Conservation (phyloP, 768 basidiomycete species). For the Guyanaporus albipodus region DNA sequence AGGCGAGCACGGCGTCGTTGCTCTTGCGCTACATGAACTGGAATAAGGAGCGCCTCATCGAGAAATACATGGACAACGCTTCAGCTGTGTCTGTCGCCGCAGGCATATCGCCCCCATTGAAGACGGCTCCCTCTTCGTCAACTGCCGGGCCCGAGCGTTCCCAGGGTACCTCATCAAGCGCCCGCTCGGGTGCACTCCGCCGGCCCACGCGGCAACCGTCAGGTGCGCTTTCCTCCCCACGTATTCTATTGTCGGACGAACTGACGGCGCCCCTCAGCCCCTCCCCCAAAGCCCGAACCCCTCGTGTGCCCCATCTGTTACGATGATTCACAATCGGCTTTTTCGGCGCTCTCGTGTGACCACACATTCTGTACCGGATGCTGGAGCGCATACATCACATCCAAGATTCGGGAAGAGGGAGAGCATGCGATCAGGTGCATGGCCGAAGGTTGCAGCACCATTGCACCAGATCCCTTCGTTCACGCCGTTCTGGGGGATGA, state of each 20-base stretch:
- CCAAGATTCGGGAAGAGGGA: constrained; percentile 81
- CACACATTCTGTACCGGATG: constrained; percentile 83
- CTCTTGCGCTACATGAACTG: constrained; percentile 82
- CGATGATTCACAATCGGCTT: constrained; percentile 66
- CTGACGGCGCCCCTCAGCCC: constrained; percentile 11
- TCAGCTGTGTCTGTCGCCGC: constrained; percentile 66
- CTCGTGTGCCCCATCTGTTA: constrained; percentile 96
- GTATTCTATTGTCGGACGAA: neutral
- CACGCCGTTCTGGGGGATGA: constrained; percentile 54
- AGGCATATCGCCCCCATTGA: constrained; percentile 51
- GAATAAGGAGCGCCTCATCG: constrained; percentile 96
- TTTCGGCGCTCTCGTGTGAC: constrained; percentile 74
- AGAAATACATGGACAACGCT: constrained; percentile 95
- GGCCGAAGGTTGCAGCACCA: constrained; percentile 69
- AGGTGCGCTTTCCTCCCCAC: constrained; percentile 9
- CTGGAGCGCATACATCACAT: constrained; percentile 75
- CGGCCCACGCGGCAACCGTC: constrained; percentile 29
- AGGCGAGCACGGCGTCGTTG: constrained; percentile 69
- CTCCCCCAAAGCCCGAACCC: constrained; percentile 36
- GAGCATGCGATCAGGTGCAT: constrained; percentile 74
- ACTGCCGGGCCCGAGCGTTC: constrained; percentile 32
- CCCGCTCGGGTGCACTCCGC: constrained; percentile 24
- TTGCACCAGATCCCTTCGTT: constrained; percentile 63
- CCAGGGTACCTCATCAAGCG: constrained; percentile 25
- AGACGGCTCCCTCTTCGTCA: constrained; percentile 18